Evolutionary conservation across 2,329 filamentous ascomycete genomes (phyloP), one percentile per base, ranked within the genome.

Genomic region (Venturia asperata): DNA sequence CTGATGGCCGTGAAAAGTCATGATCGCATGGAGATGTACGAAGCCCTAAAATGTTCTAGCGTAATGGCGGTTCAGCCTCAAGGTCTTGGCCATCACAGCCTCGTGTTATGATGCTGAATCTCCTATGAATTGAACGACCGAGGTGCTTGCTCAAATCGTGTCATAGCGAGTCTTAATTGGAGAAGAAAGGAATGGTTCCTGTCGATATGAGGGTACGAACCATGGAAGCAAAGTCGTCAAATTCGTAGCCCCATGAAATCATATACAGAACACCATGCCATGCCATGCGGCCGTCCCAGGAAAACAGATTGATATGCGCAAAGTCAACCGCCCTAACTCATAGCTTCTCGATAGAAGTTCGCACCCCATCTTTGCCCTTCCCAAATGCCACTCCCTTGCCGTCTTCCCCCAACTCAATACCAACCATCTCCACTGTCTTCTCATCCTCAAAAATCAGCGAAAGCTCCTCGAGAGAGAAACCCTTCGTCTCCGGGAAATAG

Each of bases 401-500:
- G 4, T 56, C 52, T 17, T 19, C 27, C 19, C 13, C 27, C 52
- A 56, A 10, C 52, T 56, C 52, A 56, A 37, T 27, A n/a, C 27
- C 52, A n/a, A 37, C 62, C 37, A 56, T 56, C 19, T 56, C 63
- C 39, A 39, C 47, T 1, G 49, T 47, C 63, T 43, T 24, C 10
- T 41, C 27, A 6, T 52, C 34, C 21, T 61, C 63, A 37, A 64
- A 58, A 17, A 58, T 7, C 63, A 19, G 30, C 11, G 63, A 47
- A 15, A 62, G n/a, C 47, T 42, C 63, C 21, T 64, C 63, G 1
- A 64, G 30, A 10, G 52, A 41, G 21, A 39, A 41, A 1, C 63
- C 63, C 70, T 84, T 85, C 21, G 87, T 90, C 77, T 91, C 87
- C 65, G 87, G 81, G 72, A 86, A 87, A 73, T 87, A 82, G 77